Evolutionary conservation across 2,329 filamentous ascomycete genomes (phyloP), one percentile per base, ranked within the genome.

Genomic region (Alternaria ventricosa): DNA sequence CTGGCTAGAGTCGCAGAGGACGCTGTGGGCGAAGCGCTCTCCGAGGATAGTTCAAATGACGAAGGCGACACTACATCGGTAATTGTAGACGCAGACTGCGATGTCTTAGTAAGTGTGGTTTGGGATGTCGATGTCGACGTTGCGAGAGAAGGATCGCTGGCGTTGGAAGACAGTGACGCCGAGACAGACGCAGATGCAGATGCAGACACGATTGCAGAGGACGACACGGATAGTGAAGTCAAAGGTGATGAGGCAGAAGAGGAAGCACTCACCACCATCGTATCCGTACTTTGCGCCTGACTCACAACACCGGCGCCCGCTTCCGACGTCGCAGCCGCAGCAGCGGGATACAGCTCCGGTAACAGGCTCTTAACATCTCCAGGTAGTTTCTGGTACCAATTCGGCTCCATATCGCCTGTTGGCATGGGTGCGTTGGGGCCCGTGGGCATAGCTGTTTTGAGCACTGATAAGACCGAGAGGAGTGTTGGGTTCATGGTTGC

Each of bases 351-450:
- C 7, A 68, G 59, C 7, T 22, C 23, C 4, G 63, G 61, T 3
- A 71, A 51, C 23, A 66, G 30, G 5, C 36, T 54, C 55, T 69
- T 71, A 23, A 69, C 56, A 12, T 69, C 63, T 11, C 15, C 55
- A 9, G 68, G 67, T 8, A 71, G 56, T 18, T 65, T 63, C 23
- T 50, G 46, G 56, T 66, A 70, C 66, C 67, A 71, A n/a, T 60
- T 51, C 6, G 68, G 66, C 18, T 62, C 53, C 13, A 53, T 22
- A 46, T 36, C 57, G 28, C 62, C 60, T 5, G 64, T 60, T 12
- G 66, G 66, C 23, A 61, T 23, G 4, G 65, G 55, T 18, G 45
- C 20, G 25, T 45, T 30, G 20, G 60, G 11, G 12, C 55, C 57
- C 9, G 57, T 51, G 13, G 68, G 61, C 27, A 71, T 64, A 28